Conservation (phyloP, 257 asterid genomes). For the Solanum rostratum region DNA sequence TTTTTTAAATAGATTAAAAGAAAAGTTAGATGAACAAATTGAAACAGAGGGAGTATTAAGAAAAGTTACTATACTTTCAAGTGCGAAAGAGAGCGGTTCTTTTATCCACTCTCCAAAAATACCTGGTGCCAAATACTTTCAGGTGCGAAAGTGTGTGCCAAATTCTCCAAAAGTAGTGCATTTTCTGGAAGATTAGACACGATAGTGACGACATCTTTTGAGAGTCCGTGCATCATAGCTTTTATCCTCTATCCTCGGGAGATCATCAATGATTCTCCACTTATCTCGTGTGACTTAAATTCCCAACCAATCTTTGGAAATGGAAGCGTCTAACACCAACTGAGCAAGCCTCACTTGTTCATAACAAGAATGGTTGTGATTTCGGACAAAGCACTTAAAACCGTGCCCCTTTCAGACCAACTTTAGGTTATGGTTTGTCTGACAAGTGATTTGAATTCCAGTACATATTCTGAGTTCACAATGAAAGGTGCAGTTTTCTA, state of each 20-base stretch:
- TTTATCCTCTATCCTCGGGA: not conserved
- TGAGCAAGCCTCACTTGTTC: not conserved
- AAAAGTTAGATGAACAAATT: not conserved
- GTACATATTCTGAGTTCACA: not conserved
- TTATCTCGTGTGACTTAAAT: not conserved
- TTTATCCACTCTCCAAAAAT: not conserved
- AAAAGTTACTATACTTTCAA: not conserved
- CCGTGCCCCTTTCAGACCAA: not conserved
- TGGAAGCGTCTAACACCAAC: not conserved
- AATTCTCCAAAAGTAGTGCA: not conserved
- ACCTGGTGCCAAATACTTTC: no score
- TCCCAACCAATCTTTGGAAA: not conserved
- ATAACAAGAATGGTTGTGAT: not conserved
- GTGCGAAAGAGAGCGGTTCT: not conserved
- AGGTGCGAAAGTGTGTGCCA: no score
- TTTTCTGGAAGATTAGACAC: not conserved
- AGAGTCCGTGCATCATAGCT: not conserved
- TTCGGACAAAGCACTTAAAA: not conserved
- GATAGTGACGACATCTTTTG: not conserved
- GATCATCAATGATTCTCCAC: not conserved
- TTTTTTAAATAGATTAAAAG: rapidly evolving
- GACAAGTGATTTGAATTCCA: not conserved
- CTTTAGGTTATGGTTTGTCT: not conserved
- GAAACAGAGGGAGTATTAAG: not conserved
- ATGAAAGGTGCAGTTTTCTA: not conserved